These are phyloP conservation scores for Fusarium robinianum DNA, from an alignment of 2,329 filamentous ascomycete genomes.

Conservation along the genomic window DNA sequence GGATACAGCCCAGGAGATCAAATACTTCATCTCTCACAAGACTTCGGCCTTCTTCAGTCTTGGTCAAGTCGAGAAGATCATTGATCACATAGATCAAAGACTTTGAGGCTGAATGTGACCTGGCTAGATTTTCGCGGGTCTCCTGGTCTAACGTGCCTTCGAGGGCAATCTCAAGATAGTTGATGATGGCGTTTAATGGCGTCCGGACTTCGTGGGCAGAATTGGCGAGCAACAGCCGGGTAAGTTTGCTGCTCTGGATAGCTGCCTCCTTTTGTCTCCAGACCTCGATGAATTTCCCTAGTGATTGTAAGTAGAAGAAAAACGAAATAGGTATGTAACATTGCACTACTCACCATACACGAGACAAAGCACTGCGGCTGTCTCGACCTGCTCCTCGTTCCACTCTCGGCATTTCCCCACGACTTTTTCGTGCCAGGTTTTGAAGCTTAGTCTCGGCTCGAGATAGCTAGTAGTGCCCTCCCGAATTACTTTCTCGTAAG, in stretches of 20 bases:
- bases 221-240: conserved; percentile 77
- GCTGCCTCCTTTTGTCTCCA: conserved; percentile 90
- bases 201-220: conserved; percentile 92
- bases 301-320: neutral
- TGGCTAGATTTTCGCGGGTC: conserved; percentile 80
- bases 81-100: conserved; percentile 95
- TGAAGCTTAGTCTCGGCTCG: conserved; percentile 80
- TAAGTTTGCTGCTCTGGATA: conserved; percentile 80
- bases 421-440: conserved; percentile 79
- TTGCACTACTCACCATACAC: conserved; percentile 69
- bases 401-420: conserved; percentile 84
- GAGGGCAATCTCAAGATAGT: conserved; percentile 88
- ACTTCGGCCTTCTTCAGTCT: conserved; percentile 79
- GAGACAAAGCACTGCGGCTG: conserved; percentile 81
- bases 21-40: conserved; percentile 82
- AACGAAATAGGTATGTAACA: neutral
- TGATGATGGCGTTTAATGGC: conserved; percentile 90
- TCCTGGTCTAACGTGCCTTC: conserved; percentile 80
- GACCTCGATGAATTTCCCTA: conserved; percentile 81
- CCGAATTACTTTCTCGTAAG: conserved; percentile 77
- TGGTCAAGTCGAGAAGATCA: conserved; percentile 84
- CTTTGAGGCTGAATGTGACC: conserved; percentile 89
- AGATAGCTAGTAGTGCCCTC: conserved; percentile 74
- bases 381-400: conserved; percentile 88
- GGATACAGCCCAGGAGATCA: conserved; percentile 70